phyloP scores from a whole-genome alignment of 2,329 filamentous ascomycete species.

The Penicillium aurantiogriseum region DNA sequence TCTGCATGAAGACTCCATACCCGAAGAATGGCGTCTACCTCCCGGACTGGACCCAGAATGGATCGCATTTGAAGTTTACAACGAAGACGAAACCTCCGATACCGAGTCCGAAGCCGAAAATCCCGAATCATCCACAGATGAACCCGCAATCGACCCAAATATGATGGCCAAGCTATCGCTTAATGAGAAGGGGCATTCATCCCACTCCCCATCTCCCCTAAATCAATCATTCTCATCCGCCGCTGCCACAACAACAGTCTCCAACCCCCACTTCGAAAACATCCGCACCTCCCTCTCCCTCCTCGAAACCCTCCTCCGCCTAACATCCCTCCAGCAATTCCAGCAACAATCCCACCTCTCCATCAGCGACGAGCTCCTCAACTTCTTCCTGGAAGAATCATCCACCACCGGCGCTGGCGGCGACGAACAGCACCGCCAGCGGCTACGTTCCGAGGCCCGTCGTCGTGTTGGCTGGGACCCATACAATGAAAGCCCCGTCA shows the following conservation, averaged over 20 bases:
- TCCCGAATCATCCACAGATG: constrained; percentile 14
- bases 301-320: constrained; percentile 81
- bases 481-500: constrained; percentile 69
- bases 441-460: constrained; percentile 59
- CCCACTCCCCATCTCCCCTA: constrained; percentile 35
- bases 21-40: constrained; percentile 61
- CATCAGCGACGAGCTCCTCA: constrained; percentile 83
- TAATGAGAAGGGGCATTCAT: constrained; percentile 28
- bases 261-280: constrained; percentile 51
- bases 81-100: constrained; percentile 59
- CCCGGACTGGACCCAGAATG: constrained; percentile 80
- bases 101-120: constrained; percentile 49
- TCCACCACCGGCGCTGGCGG: constrained; percentile 65
- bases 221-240: constrained; percentile 19
- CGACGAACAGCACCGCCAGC: constrained; percentile 60
- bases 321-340: constrained; percentile 86
- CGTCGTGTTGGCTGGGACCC: constrained; percentile 67
- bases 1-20: constrained; percentile 32
- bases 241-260: constrained; percentile 31
- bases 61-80: constrained; percentile 85
- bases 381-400: constrained; percentile 76
- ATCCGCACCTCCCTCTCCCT: constrained; percentile 72
- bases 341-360: constrained; percentile 86
- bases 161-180: constrained; percentile 52
- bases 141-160: constrained; percentile 41